A percentile compares a stretch with the other conserved stretches of the same genome.
phyloP scores from a whole-genome alignment of 306 rosid genomes.

The Cercis canadensis region DNA sequence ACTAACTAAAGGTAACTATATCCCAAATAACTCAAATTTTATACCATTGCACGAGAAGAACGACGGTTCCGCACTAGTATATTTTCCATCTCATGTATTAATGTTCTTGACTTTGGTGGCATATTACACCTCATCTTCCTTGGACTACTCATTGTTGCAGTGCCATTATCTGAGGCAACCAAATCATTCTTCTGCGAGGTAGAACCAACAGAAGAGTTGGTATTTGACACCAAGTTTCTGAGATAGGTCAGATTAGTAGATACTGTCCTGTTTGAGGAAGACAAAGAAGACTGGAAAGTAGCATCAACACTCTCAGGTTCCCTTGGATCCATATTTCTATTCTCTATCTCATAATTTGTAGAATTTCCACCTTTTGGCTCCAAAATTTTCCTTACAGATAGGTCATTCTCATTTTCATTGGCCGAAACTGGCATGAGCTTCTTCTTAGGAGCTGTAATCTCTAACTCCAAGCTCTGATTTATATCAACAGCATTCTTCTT shows the following conservation, averaged over 20 bases:
- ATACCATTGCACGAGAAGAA: slow-evolving; percentile 78
- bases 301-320: slow-evolving; percentile 39
- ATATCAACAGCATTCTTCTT: slow-evolving; percentile 38
- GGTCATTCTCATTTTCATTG: slow-evolving; percentile 37
- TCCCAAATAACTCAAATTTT: slow-evolving; percentile 31
- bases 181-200: slow-evolving; percentile 37
- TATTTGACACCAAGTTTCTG: slow-evolving; percentile 26
- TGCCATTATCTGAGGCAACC: slow-evolving; percentile 35
- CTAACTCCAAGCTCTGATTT: slow-evolving; percentile 35
- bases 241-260: slow-evolving; percentile 36
- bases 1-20: slow-evolving; percentile 24
- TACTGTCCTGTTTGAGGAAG: slow-evolving; percentile 31
- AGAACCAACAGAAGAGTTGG: slow-evolving; percentile 40
- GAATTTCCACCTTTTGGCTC: slow-evolving; percentile 39
- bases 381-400: slow-evolving; percentile 45
- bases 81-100: slow-evolving; percentile 73
- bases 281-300: slow-evolving; percentile 27
- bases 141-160: slow-evolving; percentile 32
- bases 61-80: slow-evolving; percentile 61
- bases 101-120: slow-evolving; percentile 82
- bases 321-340: slow-evolving; percentile 27
- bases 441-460: slow-evolving; percentile 38
- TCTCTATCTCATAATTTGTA: slow-evolving; percentile 36
- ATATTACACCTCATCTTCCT: slow-evolving; percentile 70
- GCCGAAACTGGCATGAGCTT: slow-evolving; percentile 36